Conservation (phyloP, 1,284 basidiomycete species). For the Agroathelia rolfsii region DNA sequence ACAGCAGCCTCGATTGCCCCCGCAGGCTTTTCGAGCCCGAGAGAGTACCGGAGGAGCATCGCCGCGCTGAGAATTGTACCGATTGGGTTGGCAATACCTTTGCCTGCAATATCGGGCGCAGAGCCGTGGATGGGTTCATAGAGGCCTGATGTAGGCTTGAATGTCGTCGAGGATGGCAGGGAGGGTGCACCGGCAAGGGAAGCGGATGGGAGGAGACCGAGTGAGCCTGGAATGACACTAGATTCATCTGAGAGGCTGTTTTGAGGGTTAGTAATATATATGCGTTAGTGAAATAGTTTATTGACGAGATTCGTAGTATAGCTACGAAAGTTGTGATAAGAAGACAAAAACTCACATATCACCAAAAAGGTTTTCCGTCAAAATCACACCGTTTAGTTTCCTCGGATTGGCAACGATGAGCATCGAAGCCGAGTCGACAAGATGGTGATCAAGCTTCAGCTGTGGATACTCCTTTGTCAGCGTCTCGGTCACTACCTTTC, state of each 20-base stretch:
- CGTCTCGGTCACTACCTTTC: conserved; percentile 82
- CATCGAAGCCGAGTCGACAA: conserved; percentile 98
- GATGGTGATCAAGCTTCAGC: conserved; percentile 77
- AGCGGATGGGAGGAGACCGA: conserved; percentile 93
- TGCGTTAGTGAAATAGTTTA: too few species aligned
- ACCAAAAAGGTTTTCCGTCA: conserved; percentile 94
- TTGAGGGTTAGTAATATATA: too few species aligned
- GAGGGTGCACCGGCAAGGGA: conserved; percentile 89
- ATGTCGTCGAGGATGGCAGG: conserved; percentile 50
- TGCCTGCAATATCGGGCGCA: conserved; percentile 92
- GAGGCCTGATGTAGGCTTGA: conserved; percentile 73
- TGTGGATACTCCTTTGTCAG: conserved; percentile 81
- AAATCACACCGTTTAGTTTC: conserved; percentile 91
- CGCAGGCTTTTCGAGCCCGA: conserved; percentile 79
- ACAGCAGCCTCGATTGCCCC: conserved; percentile 84
- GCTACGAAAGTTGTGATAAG: conserved; percentile 2
- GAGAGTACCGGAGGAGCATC: conserved; percentile 91
- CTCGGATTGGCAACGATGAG: conserved; percentile 86
- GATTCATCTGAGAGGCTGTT: conserved; percentile 87
- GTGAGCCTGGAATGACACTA: conserved; percentile 95
- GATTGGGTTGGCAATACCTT: conserved; percentile 94
- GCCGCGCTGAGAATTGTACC: conserved; percentile 96
- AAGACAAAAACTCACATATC: conserved; percentile 68
- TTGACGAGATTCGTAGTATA: conserved; percentile 6
- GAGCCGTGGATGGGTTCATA: conserved; percentile 97